phyloP scores from a whole-genome alignment of 176 grass and related monocot genomes.

The Leersia perrieri region DNA sequence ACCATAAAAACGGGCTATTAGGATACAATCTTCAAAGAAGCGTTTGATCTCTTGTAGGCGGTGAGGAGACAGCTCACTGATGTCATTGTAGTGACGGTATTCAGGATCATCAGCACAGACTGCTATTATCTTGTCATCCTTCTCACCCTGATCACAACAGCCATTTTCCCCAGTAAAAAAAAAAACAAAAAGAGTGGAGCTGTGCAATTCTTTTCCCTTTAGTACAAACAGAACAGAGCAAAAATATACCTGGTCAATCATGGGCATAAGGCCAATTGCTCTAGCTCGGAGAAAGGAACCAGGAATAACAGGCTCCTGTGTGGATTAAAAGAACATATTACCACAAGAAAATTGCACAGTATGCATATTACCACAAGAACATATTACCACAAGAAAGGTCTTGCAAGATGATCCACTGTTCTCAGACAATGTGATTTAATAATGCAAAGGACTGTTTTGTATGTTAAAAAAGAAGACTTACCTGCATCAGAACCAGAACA shows the following conservation, averaged over 20 bases:
- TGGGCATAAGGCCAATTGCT: conserved; percentile 75
- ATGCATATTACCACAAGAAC: background rate
- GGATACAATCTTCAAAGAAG: conserved; percentile 76
- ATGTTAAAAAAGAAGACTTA: conserved; percentile 7
- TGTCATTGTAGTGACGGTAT: conserved; percentile 61
- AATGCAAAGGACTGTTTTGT: background rate
- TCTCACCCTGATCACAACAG: conserved; percentile 45
- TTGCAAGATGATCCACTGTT: background rate
- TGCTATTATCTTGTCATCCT: conserved; percentile 80
- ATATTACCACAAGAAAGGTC: background rate
- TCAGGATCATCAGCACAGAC: conserved; percentile 73
- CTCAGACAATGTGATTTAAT: background rate
- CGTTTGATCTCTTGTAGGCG: conserved; percentile 58
- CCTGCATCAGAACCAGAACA: conserved; percentile 83
- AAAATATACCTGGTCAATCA: conserved; percentile 70
- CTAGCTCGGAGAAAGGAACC: conserved; percentile 60
- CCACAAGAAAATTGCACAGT: background rate
- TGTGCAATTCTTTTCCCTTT: background rate
- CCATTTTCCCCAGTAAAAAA: background rate
- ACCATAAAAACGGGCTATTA: background rate
- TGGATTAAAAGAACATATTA: background rate
- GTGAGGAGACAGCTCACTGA: conserved; percentile 62
- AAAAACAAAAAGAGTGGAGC: background rate
- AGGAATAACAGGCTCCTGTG: conserved; percentile 63
- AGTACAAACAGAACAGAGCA: background rate